Percentiles rank a stretch among this genome's conserved stretches.
Evolutionary conservation across 192 early-diverging fungal species (phyloP).

Genomic region (Coemansia sp.): DNA sequence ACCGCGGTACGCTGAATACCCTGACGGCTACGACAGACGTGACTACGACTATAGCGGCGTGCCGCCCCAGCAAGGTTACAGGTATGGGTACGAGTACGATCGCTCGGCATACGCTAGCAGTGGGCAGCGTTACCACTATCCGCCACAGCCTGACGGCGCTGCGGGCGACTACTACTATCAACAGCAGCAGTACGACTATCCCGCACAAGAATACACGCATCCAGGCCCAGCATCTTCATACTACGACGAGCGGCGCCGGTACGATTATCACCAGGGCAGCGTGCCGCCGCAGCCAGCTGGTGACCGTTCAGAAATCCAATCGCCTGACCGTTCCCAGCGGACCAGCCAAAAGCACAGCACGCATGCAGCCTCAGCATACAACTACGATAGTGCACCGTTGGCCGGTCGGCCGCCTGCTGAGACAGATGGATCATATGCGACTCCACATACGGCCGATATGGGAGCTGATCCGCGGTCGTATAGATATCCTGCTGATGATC

Average conservation of each 20-base stretch:
- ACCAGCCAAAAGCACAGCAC: constrained; percentile 21
- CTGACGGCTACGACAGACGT: constrained; percentile 29
- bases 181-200: constrained; percentile 12
- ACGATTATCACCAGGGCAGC: constrained; percentile 20
- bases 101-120: constrained; percentile 20
- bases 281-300: constrained; percentile 10
- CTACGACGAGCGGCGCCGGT: constrained; percentile 22
- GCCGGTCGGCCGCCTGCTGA: neutral
- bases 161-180: constrained; percentile 39
- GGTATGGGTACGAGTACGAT: constrained; percentile 37
- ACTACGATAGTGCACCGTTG: constrained; percentile 11
- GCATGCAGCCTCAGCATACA: constrained; percentile 14
- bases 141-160: constrained; percentile 7
- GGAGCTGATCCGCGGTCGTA: constrained; percentile 9
- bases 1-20: constrained; percentile 33
- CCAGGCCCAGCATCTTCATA: constrained; percentile 15
- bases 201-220: constrained; percentile 5
- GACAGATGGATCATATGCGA: constrained; percentile 5
- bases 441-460: neutral
- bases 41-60: constrained; percentile 31
- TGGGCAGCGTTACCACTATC: constrained; percentile 10
- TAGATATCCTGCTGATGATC: constrained; percentile 16
- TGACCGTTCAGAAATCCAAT: constrained; percentile 17
- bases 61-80: constrained; percentile 21
- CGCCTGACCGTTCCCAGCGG: constrained; percentile 24